A percentile compares a stretch with the other conserved stretches of the same genome.
These are phyloP conservation scores for Parachlorella kessleri DNA, from an alignment of 139 green algal species.

Conservation along the genomic window DNA sequence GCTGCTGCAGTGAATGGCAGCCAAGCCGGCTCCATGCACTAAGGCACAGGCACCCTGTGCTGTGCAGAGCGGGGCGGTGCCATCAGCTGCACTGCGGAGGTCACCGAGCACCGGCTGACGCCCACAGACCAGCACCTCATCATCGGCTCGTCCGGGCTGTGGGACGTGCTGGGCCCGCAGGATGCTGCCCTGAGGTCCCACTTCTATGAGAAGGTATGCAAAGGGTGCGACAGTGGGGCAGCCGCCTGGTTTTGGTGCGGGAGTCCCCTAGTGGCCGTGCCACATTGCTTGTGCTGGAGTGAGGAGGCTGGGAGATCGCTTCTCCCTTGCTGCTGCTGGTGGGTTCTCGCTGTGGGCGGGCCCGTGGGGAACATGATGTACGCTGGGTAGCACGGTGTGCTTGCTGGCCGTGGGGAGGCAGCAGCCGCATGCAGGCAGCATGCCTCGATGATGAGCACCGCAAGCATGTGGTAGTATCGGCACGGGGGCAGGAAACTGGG, in stretches of 20 bases:
- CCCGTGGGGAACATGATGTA: neutral
- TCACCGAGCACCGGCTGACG: conserved; percentile 5
- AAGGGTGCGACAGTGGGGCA: neutral
- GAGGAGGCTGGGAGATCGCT: neutral
- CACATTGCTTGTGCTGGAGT: neutral
- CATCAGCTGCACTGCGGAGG: conserved; percentile 8
- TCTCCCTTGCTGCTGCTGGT: neutral
- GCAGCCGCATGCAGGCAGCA: too few species aligned
- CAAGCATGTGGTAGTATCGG: too few species aligned
- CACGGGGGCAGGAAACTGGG: too few species aligned
- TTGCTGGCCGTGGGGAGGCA: too few species aligned
- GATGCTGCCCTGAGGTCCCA: conserved; percentile 20
- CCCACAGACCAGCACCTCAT: conserved; percentile 24
- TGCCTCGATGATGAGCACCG: too few species aligned
- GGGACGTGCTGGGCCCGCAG: neutral
- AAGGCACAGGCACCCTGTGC: too few species aligned
- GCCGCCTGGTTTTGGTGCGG: neutral
- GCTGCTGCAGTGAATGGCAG: too few species aligned
- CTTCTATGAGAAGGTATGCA: conserved; percentile 21
- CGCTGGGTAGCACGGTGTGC: neutral
- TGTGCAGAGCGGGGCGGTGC: neutral
- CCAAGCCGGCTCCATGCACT: too few species aligned
- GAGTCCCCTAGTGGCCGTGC: neutral
- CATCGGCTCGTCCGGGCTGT: conserved; percentile 16
- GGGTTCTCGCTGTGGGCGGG: neutral